phyloP scores from a whole-genome alignment of 768 basidiomycete genomes.

The Mycena haematopus region DNA sequence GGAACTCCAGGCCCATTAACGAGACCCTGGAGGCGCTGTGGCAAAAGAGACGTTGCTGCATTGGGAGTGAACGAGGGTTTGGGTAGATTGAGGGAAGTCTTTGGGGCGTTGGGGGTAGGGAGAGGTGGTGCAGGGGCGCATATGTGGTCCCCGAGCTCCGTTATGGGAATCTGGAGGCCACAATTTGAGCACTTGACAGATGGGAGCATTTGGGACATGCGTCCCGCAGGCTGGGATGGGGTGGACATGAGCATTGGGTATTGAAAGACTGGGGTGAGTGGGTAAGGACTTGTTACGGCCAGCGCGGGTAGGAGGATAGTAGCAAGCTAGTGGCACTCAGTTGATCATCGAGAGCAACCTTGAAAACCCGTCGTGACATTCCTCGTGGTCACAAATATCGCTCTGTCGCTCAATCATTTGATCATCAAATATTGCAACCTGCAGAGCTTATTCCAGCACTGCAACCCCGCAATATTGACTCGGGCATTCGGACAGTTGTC shows the following conservation, averaged over 20 bases:
- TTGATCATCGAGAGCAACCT: not conserved
- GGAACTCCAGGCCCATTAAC: conserved; percentile 33
- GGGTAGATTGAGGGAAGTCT: conserved; percentile 42
- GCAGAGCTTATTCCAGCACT: not conserved
- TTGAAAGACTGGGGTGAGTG: conserved; percentile 20
- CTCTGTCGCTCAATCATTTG: not conserved
- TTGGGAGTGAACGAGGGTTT: conserved; percentile 47
- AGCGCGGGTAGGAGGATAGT: conserved; percentile 33
- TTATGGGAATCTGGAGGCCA: conserved; percentile 69
- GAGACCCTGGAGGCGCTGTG: conserved; percentile 56
- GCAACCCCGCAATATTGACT: not conserved
- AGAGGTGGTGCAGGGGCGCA: conserved; percentile 62
- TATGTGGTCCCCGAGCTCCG: conserved; percentile 78
- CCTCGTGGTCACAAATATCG: too few species aligned
- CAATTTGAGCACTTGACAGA: conserved; percentile 88
- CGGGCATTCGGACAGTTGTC: too few species aligned
- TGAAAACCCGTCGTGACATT: not conserved
- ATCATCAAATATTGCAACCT: not conserved
- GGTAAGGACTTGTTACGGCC: conserved; percentile 36
- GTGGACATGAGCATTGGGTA: conserved; percentile 36
- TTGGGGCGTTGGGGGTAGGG: conserved; percentile 43
- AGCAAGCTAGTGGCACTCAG: not conserved
- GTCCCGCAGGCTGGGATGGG: conserved; percentile 37
- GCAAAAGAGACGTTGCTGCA: conserved; percentile 52
- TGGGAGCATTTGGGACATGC: conserved; percentile 81